Evolutionary conservation across 2,329 filamentous ascomycete genomes (phyloP).

Genomic region (Hawksworthiomyces lignivorus): DNA sequence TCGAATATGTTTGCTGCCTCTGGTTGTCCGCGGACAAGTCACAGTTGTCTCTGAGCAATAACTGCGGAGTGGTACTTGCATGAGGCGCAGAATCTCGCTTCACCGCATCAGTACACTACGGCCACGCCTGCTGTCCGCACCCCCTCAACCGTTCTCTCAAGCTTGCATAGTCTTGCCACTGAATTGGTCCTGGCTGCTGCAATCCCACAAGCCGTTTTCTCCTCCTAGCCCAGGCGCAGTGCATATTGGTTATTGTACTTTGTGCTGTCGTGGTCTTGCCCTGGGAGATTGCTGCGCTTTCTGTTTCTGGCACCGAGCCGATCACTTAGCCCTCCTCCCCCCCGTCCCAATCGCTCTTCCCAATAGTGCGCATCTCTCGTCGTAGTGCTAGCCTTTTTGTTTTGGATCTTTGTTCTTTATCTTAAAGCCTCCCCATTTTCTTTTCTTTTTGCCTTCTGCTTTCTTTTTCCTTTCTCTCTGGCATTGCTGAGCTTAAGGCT

Average conservation of each 20-base stretch:
- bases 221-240: background rate
- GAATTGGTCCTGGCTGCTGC: background rate
- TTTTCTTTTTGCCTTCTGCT: constrained; percentile 1
- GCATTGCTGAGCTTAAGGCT: background rate
- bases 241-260: background rate
- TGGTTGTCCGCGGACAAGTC: no score
- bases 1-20: background rate
- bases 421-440: background rate
- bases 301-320: no score
- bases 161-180: constrained; percentile 6
- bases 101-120: constrained; percentile 3
- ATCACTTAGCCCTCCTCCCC: no score
- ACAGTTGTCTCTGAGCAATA: no score
- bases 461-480: background rate
- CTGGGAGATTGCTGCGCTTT: no score
- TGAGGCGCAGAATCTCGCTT: constrained; percentile 3
- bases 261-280: background rate
- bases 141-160: no score
- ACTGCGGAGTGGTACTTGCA: background rate
- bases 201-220: background rate
- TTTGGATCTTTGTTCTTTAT: no score
- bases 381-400: background rate
- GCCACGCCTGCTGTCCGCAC: background rate
- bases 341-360: constrained; percentile 7
- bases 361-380: background rate